phyloP scores from a whole-genome alignment of 306 rosid genomes.

The Malus domestica region ASM211411v1 NC_041802.1:7226501-7227000 shows the following conservation, averaged over 20 bases:
- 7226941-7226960: slow-evolving; percentile 92
- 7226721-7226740: not conserved
- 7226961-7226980: slow-evolving; percentile 84
- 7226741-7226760: not conserved
- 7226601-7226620: not conserved
- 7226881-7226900: not conserved
- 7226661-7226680: not conserved
- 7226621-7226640: not conserved
- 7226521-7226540: slow-evolving; percentile 95
- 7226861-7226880: not conserved
- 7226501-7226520: slow-evolving; percentile 83
- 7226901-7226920: not conserved
- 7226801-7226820: not conserved
- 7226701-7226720: not conserved
- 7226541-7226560: slow-evolving; percentile 97
- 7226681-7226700: not conserved
- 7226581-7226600: not conserved
- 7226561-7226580: slow-evolving; percentile 89
- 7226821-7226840: not conserved
- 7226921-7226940: slow-evolving; percentile 48
- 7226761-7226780: not conserved
- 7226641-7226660: not conserved
- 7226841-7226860: not conserved
- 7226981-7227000: slow-evolving; percentile 70
- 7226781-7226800: too few relatives aligned